Conservation (phyloP, 352 stramenopile genomes). For the Saprolegnia parasitica region DNA sequence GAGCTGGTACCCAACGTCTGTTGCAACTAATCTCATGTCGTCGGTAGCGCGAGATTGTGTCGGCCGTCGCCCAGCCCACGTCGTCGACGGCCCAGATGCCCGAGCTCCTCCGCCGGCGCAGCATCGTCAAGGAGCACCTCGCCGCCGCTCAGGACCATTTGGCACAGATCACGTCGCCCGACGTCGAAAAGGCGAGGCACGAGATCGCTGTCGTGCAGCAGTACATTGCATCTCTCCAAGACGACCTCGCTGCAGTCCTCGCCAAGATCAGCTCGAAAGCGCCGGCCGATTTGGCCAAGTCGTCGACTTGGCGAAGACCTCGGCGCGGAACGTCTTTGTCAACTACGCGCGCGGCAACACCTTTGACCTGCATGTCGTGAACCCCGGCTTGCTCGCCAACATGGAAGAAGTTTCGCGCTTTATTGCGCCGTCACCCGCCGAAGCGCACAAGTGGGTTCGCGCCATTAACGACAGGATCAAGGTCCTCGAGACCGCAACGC, state of each 20-base stretch:
- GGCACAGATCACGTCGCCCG: not conserved
- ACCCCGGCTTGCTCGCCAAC: constrained; percentile 17
- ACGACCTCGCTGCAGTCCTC: constrained; percentile 6
- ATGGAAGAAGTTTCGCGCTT: constrained; percentile 11
- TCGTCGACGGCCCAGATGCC: not conserved
- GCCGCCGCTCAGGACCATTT: constrained; percentile 13
- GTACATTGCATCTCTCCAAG: constrained; percentile 25
- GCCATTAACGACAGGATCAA: constrained; percentile 8
- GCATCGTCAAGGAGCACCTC: constrained; percentile 15
- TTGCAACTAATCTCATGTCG: not conserved
- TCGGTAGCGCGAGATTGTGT: constrained; percentile 18
- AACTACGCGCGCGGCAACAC: not conserved
- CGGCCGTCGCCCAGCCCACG: constrained; percentile 2
- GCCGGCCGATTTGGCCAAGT: not conserved
- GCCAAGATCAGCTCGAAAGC: constrained; percentile 7
- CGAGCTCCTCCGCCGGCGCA: constrained; percentile 21
- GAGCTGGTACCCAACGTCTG: constrained; percentile 14
- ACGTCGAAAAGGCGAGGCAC: not conserved
- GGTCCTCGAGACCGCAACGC: constrained; percentile 18
- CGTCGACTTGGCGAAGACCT: constrained; percentile 9
- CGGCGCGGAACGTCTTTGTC: constrained; percentile 16
- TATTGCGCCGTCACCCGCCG: not conserved
- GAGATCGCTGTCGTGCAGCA: constrained; percentile 13
- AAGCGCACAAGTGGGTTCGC: constrained; percentile 18
- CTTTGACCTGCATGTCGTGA: not conserved